Evolutionary conservation across 1,139 yeast genomes (phyloP).

Genomic region (Nematodospora anomalae): DNA sequence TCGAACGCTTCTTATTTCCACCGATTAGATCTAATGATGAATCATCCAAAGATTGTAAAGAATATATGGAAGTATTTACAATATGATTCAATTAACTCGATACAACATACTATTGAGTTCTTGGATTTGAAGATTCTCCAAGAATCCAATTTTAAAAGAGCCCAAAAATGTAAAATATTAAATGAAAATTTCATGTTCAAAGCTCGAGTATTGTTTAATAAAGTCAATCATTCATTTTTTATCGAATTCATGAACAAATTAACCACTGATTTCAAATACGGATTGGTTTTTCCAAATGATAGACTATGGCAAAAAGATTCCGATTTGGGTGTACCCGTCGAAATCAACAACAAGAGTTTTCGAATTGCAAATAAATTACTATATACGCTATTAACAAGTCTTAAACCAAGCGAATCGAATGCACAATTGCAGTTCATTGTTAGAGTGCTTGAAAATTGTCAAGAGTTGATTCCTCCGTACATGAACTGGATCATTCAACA

Average conservation of each 20-base stretch:
- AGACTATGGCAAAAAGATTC: constrained; percentile 49
- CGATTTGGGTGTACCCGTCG: constrained; percentile 27
- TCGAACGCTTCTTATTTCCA: constrained; percentile 48
- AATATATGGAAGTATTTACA: constrained; percentile 66
- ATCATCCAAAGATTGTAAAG: constrained; percentile 57
- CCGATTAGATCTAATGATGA: constrained; percentile 62
- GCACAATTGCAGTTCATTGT: constrained; percentile 58
- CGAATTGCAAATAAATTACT: constrained; percentile 66
- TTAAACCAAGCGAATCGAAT: constrained; percentile 82
- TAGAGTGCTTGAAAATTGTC: constrained; percentile 51
- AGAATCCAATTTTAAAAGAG: constrained; percentile 63
- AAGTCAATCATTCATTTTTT: constrained; percentile 32
- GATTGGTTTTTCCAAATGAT: constrained; percentile 63
- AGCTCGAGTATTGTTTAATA: constrained; percentile 43
- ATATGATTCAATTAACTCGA: constrained; percentile 50
- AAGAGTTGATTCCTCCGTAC: constrained; percentile 78
- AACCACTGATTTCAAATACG: constrained; percentile 53
- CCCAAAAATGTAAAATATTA: constrained; percentile 72
- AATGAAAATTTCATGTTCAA: constrained; percentile 74
- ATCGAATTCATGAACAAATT: constrained; percentile 51
- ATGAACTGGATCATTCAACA: constrained; percentile 54
- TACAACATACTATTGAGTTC: constrained; percentile 44
- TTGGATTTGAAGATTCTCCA: constrained; percentile 52
- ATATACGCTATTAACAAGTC: constrained; percentile 57
- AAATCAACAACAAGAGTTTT: constrained; percentile 50